Evolutionary conservation across 2,329 filamentous ascomycete species (phyloP).

Genomic region (Aschersonia sp.): DNA sequence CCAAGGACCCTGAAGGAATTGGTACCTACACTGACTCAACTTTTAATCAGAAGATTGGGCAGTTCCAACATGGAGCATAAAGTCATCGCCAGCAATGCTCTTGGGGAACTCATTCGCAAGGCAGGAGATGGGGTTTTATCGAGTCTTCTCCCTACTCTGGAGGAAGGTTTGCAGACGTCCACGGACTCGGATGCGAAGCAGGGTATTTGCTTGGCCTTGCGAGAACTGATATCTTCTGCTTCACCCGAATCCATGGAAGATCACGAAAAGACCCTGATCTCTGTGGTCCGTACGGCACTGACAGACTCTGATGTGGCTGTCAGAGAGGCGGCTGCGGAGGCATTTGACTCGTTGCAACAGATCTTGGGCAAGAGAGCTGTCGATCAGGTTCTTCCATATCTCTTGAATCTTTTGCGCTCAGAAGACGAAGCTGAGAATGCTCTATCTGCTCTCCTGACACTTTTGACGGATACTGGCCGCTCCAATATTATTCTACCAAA

Average conservation of each 20-base stretch:
- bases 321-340: slow-evolving; percentile 88
- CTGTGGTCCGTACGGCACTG: slow-evolving; percentile 82
- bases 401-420: slow-evolving; percentile 77
- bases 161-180: slow-evolving; percentile 77
- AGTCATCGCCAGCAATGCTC: slow-evolving; percentile 91
- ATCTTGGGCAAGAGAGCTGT: slow-evolving; percentile 89
- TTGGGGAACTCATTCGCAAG: slow-evolving; percentile 93
- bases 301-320: slow-evolving; percentile 85
- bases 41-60: slow-evolving; percentile 85
- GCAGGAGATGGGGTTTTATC: slow-evolving; percentile 87
- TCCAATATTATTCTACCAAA: slow-evolving; percentile 96
- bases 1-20: slow-evolving; percentile 90
- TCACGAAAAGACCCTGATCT: slow-evolving; percentile 88
- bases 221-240: slow-evolving; percentile 83
- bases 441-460: slow-evolving; percentile 77
- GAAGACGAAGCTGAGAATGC: slow-evolving; percentile 86
- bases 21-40: slow-evolving; percentile 83
- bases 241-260: slow-evolving; percentile 81
- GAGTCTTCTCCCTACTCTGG: slow-evolving; percentile 76
- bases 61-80: slow-evolving; percentile 98
- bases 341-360: slow-evolving; percentile 89
- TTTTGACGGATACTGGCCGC: slow-evolving; percentile 83
- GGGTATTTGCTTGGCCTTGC: slow-evolving; percentile 91
- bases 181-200: slow-evolving; percentile 89
- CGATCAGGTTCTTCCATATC: slow-evolving; percentile 85